Percentiles rank a stretch among this genome's conserved stretches.
These are phyloP conservation scores for Periconia macrospinosa DNA, from an alignment of 2,329 filamentous ascomycete genomes.

Conservation along the genomic window DNA sequence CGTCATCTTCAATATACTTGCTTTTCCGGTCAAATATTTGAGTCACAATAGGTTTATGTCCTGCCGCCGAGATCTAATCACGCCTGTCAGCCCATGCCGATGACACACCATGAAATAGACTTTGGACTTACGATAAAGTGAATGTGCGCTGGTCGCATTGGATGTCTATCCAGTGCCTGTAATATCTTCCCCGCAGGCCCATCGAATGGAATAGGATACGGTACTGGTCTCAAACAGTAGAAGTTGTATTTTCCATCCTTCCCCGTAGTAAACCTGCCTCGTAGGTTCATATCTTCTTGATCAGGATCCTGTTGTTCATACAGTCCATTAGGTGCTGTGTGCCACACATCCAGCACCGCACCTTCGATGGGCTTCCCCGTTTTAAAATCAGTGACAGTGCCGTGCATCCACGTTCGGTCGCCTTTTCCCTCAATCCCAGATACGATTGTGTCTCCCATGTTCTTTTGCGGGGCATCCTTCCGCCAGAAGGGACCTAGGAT, in stretches of 20 bases:
- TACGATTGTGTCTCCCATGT: constrained; percentile 71
- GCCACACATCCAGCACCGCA: constrained; percentile 76
- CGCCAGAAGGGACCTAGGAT: constrained; percentile 88
- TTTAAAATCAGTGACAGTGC: constrained; percentile 58
- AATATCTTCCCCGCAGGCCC: constrained; percentile 62
- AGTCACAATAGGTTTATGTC: constrained; percentile 71
- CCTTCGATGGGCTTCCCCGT: constrained; percentile 67
- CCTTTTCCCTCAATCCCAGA: constrained; percentile 50
- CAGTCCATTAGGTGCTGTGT: constrained; percentile 71
- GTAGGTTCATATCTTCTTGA: constrained; percentile 73
- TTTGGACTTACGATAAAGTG: constrained; percentile 57
- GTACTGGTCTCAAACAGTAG: constrained; percentile 47
- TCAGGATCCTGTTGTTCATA: constrained; percentile 72
- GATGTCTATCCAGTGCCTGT: constrained; percentile 62
- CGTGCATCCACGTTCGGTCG: constrained; percentile 66
- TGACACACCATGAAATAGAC: not conserved
- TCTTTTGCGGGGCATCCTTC: constrained; percentile 67
- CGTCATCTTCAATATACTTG: constrained; percentile 62
- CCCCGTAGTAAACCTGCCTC: constrained; percentile 72
- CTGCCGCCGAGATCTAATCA: constrained; percentile 54
- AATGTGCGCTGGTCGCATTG: constrained; percentile 65
- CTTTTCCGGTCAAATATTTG: constrained; percentile 75
- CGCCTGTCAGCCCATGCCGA: constrained; percentile 4
- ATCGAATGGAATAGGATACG: constrained; percentile 60
- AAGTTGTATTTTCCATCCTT: constrained; percentile 62